phyloP scores from a whole-genome alignment of 1,284 basidiomycete species.

The Boletellus sp. region DNA sequence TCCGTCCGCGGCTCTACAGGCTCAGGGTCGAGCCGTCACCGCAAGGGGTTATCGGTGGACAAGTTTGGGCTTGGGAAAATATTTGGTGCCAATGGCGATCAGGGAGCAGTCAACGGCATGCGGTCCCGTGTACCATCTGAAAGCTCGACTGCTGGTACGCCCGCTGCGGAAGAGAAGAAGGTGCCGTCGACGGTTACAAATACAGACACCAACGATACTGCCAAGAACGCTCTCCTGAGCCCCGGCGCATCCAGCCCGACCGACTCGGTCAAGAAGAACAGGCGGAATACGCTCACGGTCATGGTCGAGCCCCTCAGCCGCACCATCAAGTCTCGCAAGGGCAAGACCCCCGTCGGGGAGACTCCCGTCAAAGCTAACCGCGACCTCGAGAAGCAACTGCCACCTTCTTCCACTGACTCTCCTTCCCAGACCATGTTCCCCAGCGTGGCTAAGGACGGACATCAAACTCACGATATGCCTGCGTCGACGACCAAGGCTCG shows the following conservation, averaged over 20 bases:
- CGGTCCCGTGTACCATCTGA: constrained; percentile 43
- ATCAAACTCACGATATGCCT: constrained; percentile 41
- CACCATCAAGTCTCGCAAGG: constrained; percentile 50
- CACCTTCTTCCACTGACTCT: constrained; percentile 27
- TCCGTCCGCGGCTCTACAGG: constrained; percentile 34
- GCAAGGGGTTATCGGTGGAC: constrained; percentile 67
- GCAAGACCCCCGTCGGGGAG: constrained; percentile 36
- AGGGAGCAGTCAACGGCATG: constrained; percentile 22
- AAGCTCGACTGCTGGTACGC: constrained; percentile 31
- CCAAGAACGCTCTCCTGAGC: constrained; percentile 35
- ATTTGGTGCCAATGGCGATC: constrained; percentile 40
- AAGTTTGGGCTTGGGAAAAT: constrained; percentile 72
- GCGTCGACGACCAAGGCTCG: constrained; percentile 72
- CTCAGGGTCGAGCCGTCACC: constrained; percentile 49
- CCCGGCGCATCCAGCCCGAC: constrained; percentile 28
- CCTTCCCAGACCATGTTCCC: constrained; percentile 29
- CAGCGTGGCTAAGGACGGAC: constrained; percentile 25
- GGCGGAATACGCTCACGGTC: constrained; percentile 77
- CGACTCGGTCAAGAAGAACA: constrained; percentile 50
- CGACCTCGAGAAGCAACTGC: constrained; percentile 33
- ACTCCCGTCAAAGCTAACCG: constrained; percentile 33
- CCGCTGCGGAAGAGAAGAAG: constrained; percentile 23
- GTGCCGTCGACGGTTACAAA: not conserved
- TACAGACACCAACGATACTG: constrained; percentile 3
- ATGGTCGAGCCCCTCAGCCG: constrained; percentile 76